phyloP scores from a whole-genome alignment of 2,329 filamentous ascomycete genomes.

The Diaporthe vexans region DNA sequence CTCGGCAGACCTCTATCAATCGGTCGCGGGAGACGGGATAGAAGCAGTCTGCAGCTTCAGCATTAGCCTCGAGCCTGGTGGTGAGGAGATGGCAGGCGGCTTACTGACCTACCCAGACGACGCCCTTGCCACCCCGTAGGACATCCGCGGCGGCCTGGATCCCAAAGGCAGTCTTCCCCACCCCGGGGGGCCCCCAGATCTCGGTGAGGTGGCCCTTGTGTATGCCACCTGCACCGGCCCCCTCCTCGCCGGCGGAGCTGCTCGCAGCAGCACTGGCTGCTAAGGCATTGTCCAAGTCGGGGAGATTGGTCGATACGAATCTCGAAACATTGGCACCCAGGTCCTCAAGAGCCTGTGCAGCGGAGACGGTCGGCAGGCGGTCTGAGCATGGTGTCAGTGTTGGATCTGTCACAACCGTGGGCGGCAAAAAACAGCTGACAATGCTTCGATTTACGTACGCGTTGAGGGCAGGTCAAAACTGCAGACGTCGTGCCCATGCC shows the following conservation, averaged over 20 bases:
- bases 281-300: constrained; percentile 65
- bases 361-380: constrained; percentile 82
- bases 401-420: constrained; percentile 11
- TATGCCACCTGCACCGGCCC: constrained; percentile 67
- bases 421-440: constrained; percentile 29
- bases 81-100: constrained; percentile 20
- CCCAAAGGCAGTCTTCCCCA: constrained; percentile 86
- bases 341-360: constrained; percentile 77
- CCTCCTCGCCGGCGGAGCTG: constrained; percentile 36
- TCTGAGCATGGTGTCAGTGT: constrained; percentile 61
- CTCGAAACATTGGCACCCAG: constrained; percentile 65
- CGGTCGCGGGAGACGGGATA: constrained; percentile 57
- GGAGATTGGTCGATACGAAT: constrained; percentile 69
- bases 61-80: constrained; percentile 26
- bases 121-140: constrained; percentile 70
- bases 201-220: constrained; percentile 85
- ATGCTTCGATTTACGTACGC: constrained; percentile 56
- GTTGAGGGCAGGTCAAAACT: constrained; percentile 70
- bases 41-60: constrained; percentile 60
- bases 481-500: constrained; percentile 72
- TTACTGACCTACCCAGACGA: constrained; percentile 86
- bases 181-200: constrained; percentile 88
- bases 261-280: constrained; percentile 46
- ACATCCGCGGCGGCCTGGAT: constrained; percentile 78
- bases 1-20: constrained; percentile 49